Evolutionary conservation across 257 asterid genomes (phyloP).

Genomic region (Fraxinus quadrangulata): DNA sequence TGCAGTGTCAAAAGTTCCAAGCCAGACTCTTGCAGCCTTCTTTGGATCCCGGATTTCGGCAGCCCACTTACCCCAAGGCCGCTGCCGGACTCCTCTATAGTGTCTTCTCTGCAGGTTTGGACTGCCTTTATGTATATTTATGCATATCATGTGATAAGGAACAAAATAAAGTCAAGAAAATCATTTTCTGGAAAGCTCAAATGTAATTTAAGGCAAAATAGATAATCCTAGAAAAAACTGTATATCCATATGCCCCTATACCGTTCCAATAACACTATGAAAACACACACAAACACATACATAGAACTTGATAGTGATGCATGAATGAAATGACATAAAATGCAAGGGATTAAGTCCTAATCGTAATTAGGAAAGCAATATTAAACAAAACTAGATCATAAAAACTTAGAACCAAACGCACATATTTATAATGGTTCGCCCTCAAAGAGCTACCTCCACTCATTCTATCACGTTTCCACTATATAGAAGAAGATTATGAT

Average conservation of each 20-base stretch:
- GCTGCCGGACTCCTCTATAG: slow-evolving; percentile 79
- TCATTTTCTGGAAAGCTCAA: too few relatives aligned
- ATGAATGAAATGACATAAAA: too few relatives aligned
- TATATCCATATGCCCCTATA: too few relatives aligned
- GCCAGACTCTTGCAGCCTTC: slow-evolving; percentile 89
- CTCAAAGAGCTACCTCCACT: background rate
- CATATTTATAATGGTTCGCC: background rate
- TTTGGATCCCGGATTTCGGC: slow-evolving; percentile 83
- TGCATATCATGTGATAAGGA: background rate
- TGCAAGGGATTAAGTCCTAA: too few relatives aligned
- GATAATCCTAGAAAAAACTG: too few relatives aligned
- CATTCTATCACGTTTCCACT: background rate
- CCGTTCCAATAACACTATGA: too few relatives aligned
- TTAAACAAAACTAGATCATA: background rate
- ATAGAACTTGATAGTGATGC: too few relatives aligned
- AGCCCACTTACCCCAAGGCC: slow-evolving; percentile 96
- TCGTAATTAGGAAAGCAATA: background rate
- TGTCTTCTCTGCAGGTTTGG: slow-evolving; percentile 44
- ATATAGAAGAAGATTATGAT: background rate
- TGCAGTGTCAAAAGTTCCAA: slow-evolving; percentile 71
- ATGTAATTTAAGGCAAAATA: too few relatives aligned
- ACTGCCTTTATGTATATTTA: slow-evolving; percentile 25
- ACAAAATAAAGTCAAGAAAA: background rate
- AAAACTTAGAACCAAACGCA: too few relatives aligned
- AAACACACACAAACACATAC: background rate